Conservation (phyloP, 495 filamentous ascomycete species). For the Xylaria bambusicola region DNA sequence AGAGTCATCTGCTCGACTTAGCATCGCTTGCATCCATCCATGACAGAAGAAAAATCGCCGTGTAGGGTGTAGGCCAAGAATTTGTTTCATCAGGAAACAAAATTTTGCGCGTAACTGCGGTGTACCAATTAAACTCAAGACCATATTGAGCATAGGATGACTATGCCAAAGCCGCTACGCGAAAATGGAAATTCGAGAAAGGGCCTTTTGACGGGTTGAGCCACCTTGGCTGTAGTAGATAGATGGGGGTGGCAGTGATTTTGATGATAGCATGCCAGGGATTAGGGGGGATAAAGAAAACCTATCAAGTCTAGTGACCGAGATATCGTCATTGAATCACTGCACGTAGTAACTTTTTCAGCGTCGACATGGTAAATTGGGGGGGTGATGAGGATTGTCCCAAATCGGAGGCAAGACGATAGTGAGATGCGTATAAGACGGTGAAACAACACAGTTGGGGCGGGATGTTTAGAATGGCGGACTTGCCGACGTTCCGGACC, state of each 20-base stretch:
- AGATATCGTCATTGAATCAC: too few relatives aligned
- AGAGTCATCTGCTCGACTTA: slow-evolving; percentile 13
- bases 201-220: neutral
- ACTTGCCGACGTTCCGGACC: too few relatives aligned
- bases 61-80: neutral
- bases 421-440: too few relatives aligned
- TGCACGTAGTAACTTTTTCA: neutral
- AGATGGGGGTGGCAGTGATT: slow-evolving; percentile 10
- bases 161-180: neutral
- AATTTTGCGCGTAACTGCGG: neutral
- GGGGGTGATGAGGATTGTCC: too few relatives aligned
- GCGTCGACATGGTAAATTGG: neutral
- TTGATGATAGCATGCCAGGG: neutral
- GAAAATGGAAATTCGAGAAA: slow-evolving; percentile 10
- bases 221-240: neutral
- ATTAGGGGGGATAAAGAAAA: neutral
- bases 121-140: neutral
- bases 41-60: neutral
- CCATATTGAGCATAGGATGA: neutral
- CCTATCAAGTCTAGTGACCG: neutral
- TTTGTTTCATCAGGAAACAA: neutral
- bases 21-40: slow-evolving; percentile 1
- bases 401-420: too few relatives aligned
- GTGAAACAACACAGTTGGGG: too few relatives aligned
- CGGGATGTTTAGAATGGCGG: too few relatives aligned